These are phyloP conservation scores for Rhizopogon parksii DNA, from an alignment of 1,284 basidiomycete species.

Conservation along the genomic window DNA sequence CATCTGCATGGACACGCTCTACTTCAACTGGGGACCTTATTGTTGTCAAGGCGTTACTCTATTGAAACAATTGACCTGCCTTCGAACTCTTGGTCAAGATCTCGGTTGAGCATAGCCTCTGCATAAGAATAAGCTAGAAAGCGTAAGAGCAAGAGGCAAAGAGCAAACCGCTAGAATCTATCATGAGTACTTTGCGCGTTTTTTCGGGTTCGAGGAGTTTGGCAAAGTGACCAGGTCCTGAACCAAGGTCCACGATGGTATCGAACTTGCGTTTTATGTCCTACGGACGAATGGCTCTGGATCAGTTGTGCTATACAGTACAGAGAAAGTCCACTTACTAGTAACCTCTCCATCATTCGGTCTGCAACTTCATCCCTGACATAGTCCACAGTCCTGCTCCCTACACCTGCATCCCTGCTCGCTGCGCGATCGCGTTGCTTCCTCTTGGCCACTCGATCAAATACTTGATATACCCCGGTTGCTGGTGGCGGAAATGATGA, in stretches of 20 bases:
- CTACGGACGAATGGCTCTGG: slow-evolving; percentile 35
- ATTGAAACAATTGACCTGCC: slow-evolving; percentile 29
- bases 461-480: slow-evolving; percentile 69
- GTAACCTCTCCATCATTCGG: slow-evolving; percentile 81
- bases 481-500: slow-evolving; percentile 31
- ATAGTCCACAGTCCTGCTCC: slow-evolving; percentile 85
- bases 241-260: slow-evolving; percentile 81
- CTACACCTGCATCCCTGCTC: slow-evolving; percentile 43
- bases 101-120: slow-evolving; percentile 67
- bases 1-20: slow-evolving; percentile 69
- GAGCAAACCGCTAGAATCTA: slow-evolving; percentile 77
- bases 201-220: slow-evolving; percentile 73
- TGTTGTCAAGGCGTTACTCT: slow-evolving; percentile 8
- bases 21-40: slow-evolving; percentile 49
- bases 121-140: slow-evolving; percentile 7
- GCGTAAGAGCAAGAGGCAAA: neutral
- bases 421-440: slow-evolving; percentile 79
- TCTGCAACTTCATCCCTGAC: slow-evolving; percentile 88
- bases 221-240: slow-evolving; percentile 92
- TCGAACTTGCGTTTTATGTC: slow-evolving; percentile 87
- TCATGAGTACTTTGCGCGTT: slow-evolving; percentile 74
- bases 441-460: slow-evolving; percentile 82
- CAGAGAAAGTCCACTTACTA: slow-evolving; percentile 37
- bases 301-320: neutral
- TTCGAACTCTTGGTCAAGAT: slow-evolving; percentile 69